These are phyloP conservation scores for Cicer judaicum DNA, from an alignment of 306 rosid genomes.

Conservation along the genomic window DNA sequence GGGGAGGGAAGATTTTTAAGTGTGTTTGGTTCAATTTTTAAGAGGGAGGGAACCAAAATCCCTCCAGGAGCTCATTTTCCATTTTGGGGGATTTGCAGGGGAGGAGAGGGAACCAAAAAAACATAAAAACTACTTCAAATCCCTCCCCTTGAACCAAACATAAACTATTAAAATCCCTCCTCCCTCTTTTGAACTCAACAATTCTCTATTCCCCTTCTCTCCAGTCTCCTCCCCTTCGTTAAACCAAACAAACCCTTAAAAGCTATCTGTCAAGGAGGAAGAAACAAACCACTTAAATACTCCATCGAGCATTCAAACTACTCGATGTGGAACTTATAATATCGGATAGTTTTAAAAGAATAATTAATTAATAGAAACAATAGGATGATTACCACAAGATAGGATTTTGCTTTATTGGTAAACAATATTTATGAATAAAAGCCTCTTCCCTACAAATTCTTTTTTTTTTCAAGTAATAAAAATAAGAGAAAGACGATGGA, in stretches of 20 bases:
- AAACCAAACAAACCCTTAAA: neutral
- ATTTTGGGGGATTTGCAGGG: no score
- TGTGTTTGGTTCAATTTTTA: no score
- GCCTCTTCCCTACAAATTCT: neutral
- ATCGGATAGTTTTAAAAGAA: slow-evolving; percentile 25
- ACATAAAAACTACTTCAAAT: no score
- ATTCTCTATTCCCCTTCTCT: no score
- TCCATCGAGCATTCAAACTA: neutral
- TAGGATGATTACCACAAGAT: slow-evolving; percentile 25
- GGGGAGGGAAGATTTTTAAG: no score
- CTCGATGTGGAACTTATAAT: neutral
- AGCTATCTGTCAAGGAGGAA: neutral
- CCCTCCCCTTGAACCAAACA: no score
- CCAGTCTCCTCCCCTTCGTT: no score
- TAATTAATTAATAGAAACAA: slow-evolving; percentile 28
- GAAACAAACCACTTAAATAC: neutral
- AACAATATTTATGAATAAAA: slow-evolving; percentile 20
- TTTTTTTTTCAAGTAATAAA: slow-evolving; percentile 13
- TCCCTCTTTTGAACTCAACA: no score
- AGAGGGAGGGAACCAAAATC: no score
- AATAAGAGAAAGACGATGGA: neutral
- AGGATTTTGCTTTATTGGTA: slow-evolving; percentile 22
- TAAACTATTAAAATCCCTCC: no score
- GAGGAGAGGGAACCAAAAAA: no score
- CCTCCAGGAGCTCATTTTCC: no score